Base-by-base conservation (phyloP, 805 yeast genomes). In the Candida arabinofermentans region DNA sequence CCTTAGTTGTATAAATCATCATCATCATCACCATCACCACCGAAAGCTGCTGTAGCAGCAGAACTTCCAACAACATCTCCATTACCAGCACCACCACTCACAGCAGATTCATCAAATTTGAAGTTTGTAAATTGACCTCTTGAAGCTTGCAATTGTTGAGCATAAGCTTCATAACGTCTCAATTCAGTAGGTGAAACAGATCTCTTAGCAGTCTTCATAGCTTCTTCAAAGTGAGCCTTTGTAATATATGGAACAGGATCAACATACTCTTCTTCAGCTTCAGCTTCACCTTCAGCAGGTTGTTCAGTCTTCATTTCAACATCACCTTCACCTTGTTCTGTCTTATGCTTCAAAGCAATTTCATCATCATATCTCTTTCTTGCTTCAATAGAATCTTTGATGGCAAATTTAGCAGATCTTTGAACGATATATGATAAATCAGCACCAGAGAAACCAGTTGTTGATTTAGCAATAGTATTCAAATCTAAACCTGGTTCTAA, bases 381-480 rank as follows among this genome's bases (percentile, higher is more conserved):
- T 23, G 97, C 97, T 66, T 89, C 97, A 62, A 93, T 39, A 46
- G 96, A 84, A 59, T 93, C 99, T 70, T 95, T 93, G 62, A 93
- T 93, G 50, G 99, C 99, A 66, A 86, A 91, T 72, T 93, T 93
- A 53, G 99, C 99, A 40, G 99, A 82, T 71, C 99, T 88, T 75
- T 93, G 99, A 41, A 86, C 99, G 68, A 93, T 90, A 71, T 90
- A 93, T 31, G 86, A 81, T 70, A 93, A 79, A 75, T 93, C 99
- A 41, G 99, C 99, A 83, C 99, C 99, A 37, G 97, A 86, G 78
- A 93, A 93, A 19, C 99, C 99, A 57, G 84, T 80, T n/a, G 99
- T 89, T 50, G 86, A 82, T 69, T 83, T 86, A 45, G 99, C 95
- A 64, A 93, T 89, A 62, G 90, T 89, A 37, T 70, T 66, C 61